Evolutionary conservation across 768 basidiomycete genomes (phyloP).

Genomic region (Amanita molliuscula): DNA sequence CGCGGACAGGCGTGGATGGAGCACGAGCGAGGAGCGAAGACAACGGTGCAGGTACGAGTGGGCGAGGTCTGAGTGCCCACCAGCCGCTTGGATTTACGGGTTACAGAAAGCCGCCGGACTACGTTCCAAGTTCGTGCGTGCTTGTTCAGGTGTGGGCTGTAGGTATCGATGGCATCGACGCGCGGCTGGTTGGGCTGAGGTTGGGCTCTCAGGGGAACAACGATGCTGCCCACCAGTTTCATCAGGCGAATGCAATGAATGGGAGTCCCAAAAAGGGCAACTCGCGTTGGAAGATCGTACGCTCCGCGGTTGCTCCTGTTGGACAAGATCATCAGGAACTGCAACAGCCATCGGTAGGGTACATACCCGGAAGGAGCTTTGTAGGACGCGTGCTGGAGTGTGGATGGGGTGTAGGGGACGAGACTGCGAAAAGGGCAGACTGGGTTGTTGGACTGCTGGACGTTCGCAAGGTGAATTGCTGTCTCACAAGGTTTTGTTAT

Average conservation of each 20-base stretch:
- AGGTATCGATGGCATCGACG: conserved; percentile 69
- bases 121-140: conserved; percentile 58
- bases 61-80: conserved; percentile 10
- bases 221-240: neutral
- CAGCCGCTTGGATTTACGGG: conserved; percentile 54
- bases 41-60: conserved; percentile 11
- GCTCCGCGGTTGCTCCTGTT: neutral
- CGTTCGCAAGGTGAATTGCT: conserved; percentile 57
- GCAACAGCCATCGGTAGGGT: conserved; percentile 41
- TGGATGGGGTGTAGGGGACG: conserved; percentile 70
- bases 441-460: conserved; percentile 82
- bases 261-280: conserved; percentile 11
- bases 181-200: conserved; percentile 46
- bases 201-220: conserved; percentile 18
- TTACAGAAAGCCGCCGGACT: conserved; percentile 62
- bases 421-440: conserved; percentile 64
- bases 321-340: conserved; percentile 1
- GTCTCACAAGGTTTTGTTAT: conserved; percentile 2
- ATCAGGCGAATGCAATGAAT: neutral
- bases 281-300: conserved; percentile 6
- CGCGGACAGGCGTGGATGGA: conserved; percentile 7
- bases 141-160: conserved; percentile 90
- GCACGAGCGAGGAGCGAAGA: conserved; percentile 10
- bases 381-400: conserved; percentile 76
- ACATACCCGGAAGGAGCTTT: conserved; percentile 82